These are phyloP conservation scores for Gnaphalium uliginosum DNA, from an alignment of 129 eudicot genomes.

Conservation along the genomic window DNA sequence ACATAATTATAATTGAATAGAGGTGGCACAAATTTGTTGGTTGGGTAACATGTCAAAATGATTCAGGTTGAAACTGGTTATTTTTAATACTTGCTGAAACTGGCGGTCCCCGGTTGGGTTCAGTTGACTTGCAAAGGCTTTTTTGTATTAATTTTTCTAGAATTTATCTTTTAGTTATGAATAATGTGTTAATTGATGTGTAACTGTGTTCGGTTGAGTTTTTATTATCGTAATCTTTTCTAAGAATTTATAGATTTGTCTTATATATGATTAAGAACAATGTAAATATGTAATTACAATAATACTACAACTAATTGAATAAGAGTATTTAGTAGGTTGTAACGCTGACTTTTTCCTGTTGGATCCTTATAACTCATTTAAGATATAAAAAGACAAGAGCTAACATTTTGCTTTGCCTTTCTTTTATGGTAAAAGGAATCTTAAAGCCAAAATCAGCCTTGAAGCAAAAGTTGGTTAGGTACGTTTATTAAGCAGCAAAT, in stretches of 20 bases:
- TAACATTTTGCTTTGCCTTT: constrained; percentile 25
- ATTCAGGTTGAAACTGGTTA: neutral
- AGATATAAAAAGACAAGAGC: constrained; percentile 1
- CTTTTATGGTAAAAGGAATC: constrained; percentile 42
- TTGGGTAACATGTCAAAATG: neutral
- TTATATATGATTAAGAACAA: neutral
- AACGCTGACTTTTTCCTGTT: neutral
- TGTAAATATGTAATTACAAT: constrained; percentile 6
- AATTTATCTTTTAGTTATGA: neutral
- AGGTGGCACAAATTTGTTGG: neutral
- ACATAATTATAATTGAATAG: neutral
- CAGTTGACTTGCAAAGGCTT: neutral
- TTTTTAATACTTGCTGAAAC: neutral
- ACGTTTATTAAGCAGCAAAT: constrained; percentile 26
- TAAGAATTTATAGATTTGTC: too few relatives aligned
- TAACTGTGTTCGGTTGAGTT: too few relatives aligned
- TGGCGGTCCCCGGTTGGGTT: neutral
- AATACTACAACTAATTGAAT: neutral
- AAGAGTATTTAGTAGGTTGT: neutral
- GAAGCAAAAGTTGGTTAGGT: constrained; percentile 79
- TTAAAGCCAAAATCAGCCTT: constrained; percentile 50
- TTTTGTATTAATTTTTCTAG: neutral
- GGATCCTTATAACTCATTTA: neutral
- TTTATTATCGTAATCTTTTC: too few relatives aligned
- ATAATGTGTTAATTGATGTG: neutral